Evolutionary conservation across 2,329 filamentous ascomycete species (phyloP).

Genomic region (Alternaria sp.): DNA sequence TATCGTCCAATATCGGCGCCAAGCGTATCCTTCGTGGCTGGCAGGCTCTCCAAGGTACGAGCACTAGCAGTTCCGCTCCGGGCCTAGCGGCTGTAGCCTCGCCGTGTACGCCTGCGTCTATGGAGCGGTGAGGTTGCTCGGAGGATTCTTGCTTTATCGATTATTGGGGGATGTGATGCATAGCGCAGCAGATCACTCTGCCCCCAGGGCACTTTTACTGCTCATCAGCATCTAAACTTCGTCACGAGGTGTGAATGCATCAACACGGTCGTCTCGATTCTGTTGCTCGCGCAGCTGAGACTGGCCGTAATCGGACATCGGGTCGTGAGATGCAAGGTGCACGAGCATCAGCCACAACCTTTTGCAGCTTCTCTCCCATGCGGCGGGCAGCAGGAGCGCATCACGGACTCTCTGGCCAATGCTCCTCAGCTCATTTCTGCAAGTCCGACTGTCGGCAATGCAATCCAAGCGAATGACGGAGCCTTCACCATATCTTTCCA

Average conservation of each 20-base stretch:
- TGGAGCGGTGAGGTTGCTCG: conserved; percentile 27
- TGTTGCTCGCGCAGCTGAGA: neutral
- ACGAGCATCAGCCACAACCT: neutral
- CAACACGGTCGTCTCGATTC: neutral
- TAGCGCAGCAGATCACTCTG: conserved; percentile 20
- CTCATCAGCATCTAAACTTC: conserved; percentile 17
- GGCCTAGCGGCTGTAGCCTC: conserved; percentile 20
- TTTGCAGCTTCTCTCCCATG: conserved; percentile 8
- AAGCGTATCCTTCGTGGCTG: conserved; percentile 24
- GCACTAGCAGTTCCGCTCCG: conserved; percentile 12
- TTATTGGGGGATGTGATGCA: conserved; percentile 6
- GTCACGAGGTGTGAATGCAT: conserved; percentile 2
- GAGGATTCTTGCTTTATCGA: conserved; percentile 23
- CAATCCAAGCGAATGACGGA: conserved; percentile 23
- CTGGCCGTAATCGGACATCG: conserved; percentile 3
- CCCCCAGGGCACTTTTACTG: conserved; percentile 9
- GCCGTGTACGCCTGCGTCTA: conserved; percentile 9
- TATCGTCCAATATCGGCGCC: conserved; percentile 33
- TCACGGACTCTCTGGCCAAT: conserved; percentile 15
- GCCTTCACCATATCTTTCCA: conserved; percentile 20
- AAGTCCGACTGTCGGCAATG: conserved; percentile 21
- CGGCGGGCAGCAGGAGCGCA: conserved; percentile 23
- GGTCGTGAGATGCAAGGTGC: neutral
- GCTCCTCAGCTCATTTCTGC: conserved; percentile 12
- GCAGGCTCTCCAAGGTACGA: conserved; percentile 11